Percentiles rank a stretch among this genome's conserved stretches.
Evolutionary conservation across 1,284 basidiomycete genomes (phyloP).

Genomic region (Melanopsichium pennsylvanicum): DNA sequence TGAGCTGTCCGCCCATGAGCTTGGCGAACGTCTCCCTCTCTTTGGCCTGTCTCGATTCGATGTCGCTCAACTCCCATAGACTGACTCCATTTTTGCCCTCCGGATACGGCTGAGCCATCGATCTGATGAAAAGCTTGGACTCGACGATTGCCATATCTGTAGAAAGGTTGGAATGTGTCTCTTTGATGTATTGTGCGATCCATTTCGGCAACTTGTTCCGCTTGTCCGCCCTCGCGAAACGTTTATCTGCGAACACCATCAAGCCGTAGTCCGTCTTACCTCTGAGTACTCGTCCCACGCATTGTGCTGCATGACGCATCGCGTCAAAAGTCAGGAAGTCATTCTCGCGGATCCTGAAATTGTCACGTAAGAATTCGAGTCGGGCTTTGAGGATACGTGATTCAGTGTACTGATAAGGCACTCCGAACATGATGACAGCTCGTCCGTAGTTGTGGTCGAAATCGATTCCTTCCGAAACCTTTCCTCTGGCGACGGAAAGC

Average conservation of each 20-base stretch:
- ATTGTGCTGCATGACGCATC: conserved; percentile 98
- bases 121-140: conserved; percentile 94
- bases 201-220: conserved; percentile 94
- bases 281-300: conserved; percentile 94
- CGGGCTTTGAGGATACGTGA: conserved; percentile 96
- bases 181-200: conserved; percentile 97
- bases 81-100: conserved; percentile 89
- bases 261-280: conserved; percentile 99
- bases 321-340: conserved; percentile 99
- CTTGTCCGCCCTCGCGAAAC: conserved; percentile 96
- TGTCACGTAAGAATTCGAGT: conserved; percentile 96
- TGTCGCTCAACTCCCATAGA: conserved; percentile 88
- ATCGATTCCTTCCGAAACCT: conserved; percentile 99
- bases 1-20: conserved; percentile 50
- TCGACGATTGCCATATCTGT: conserved; percentile 98
- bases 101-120: conserved; percentile 95
- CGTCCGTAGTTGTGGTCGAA: conserved; percentile 96
- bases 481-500: conserved; percentile 95
- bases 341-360: conserved; percentile 96
- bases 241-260: conserved; percentile 99
- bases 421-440: conserved; percentile 99
- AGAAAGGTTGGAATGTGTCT: conserved; percentile 94
- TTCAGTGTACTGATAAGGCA: conserved; percentile 99
- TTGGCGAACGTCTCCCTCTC: conserved; percentile 70
- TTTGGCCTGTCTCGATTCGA: conserved; percentile 80